Base-by-base conservation (phyloP, 306 rosid species). In the Chamaecrista fasciculata region DNA sequence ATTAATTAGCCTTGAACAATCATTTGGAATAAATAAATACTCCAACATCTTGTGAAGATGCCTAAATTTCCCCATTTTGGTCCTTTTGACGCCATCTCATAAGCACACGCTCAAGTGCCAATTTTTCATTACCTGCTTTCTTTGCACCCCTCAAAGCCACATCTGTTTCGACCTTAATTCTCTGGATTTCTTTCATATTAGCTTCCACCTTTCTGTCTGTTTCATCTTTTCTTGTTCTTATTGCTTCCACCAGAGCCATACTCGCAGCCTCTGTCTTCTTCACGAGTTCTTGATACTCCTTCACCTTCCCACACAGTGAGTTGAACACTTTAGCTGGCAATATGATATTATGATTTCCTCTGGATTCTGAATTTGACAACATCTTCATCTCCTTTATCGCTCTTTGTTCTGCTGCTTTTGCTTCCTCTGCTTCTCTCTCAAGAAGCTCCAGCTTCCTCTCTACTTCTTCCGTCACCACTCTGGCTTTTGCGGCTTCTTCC, bases 81-180 rank as follows among this genome's bases (percentile, higher is more conserved):
- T 79, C 88, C 48, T 84, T 69, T 46, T 81, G 81, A 34, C 70
- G 83, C 82, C 80, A 62, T 59, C 78, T 85, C 40, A n/a, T 67
- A 18, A 90, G 84, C 68, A 87, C 91, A 49, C 57, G 78, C 60
- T 90, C 96, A 31, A 87, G 82, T 52, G 76, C 80, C 55, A 60
- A 23, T 69, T 84, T 92, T n/a, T 89, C 89, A 0, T 91, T 79
- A 26, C 82, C 88, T 12, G 92, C 90, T 79, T 76, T 81, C 68
- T 84, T 89, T 78, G 93, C 88, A 9, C 80, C 70, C 79, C 73
- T 84, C 77, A 92, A 42, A 37, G 95, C 96, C 11, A 83, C 44
- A 21, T 87, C 86, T 8, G 90, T 84, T 43, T 95, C 96, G 16
- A 43, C 71, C 75, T 80, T 75, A 34, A 87, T 90, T 68, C 86